Base-by-base conservation (phyloP, 2,329 filamentous ascomycete genomes). In the Pseudonectria foliicola region DNA sequence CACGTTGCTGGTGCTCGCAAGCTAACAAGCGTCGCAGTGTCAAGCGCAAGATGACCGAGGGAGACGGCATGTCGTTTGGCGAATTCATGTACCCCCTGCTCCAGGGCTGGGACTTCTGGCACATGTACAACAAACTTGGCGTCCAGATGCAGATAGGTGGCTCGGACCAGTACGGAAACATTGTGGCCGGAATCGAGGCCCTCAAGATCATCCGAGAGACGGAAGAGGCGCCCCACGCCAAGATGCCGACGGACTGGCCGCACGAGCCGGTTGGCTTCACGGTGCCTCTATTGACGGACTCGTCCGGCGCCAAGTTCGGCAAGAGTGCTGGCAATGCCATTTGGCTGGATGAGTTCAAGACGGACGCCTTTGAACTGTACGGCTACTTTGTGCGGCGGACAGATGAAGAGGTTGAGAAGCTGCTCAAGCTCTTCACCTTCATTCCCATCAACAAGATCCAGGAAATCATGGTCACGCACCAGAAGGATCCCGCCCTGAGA, bases 81-180 rank as follows among this genome's bases (percentile, higher is more conserved):
- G 92, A 98, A 57, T 95, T 98, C 60, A 75, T 80, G 27, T 98
- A 98, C 54, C 92, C 93, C 1, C 64, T 98, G 12, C 77, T 96
- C 51, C 92, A 98, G 58, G 88, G 83, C 14, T 96, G 89, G 83
- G 92, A 98, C 59, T 98, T 89, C 77, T 96, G 86, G 85, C 73
- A 85, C 48, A 73, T 96, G 64, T 93, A 85, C 61, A 59, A 50
- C 42, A 71, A 75, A 30, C 69, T 71, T 15, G 73, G 73, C 31
- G 71, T 88, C 8, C 82, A 89, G 54, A 75, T 96, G 56, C 88
- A 98, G 62, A 85, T 98, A 34, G 92, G 92, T 38, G 92, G 92
- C 26, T 88, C 88, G 6, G 92, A 98, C 56, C 92, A 98, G 63
- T 96, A 82, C 56, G 92, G 92, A 43, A 98, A 98, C 62, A 96